Evolutionary conservation across 208 protist species (phyloP), one percentile per base, ranked within the genome.

Genomic region (Porcisia deanei): DNA sequence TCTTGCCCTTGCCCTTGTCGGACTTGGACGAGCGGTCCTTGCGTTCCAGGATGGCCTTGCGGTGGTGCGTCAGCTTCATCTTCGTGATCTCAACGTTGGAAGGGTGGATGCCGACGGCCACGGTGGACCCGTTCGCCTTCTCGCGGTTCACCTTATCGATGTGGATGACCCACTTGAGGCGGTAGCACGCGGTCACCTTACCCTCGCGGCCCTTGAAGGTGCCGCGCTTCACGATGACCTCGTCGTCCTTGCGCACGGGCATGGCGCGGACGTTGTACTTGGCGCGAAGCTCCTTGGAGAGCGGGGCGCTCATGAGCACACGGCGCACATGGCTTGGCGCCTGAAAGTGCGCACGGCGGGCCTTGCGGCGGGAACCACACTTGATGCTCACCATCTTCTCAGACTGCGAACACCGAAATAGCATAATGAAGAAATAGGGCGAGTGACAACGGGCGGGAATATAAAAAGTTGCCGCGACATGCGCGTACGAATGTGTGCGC

Each of bases 61-160:
- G 97, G 94, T 99, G 91, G 84, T 98, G 97, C 91, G 99, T 98
- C 47, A 99, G 86, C 90, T 99, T 99, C 81, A 99, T 95, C 92
- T 99, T 99, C 81, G 97, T 99, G 91, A 99, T 99, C 85, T 99
- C 93, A 68, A 99, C 95, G 84, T 99, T 99, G 82, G 98, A 99
- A 67, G 99, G 91, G 87, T 99, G 82, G 88, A 99, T 95, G 83
- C 97, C 97, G 71, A 99, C 92, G 64, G 91, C 75, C 55, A 97
- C 95, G 68, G 94, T 97, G 71, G 87, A 88, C 81, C 98, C 97
- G 89, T 98, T 98, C 66, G 90, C 90, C 95, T 99, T 99, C 85
- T 99, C 98, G 55, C 94, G 89, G 81, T 92, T 95, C 68, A 99
- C 85, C 82, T 99, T 98, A 77, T 99, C 98, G 82, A 99, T 94